These are phyloP conservation scores for Colletotrichum simmondsii DNA, from an alignment of 2,329 filamentous ascomycete genomes.

Conservation along the genomic window DNA sequence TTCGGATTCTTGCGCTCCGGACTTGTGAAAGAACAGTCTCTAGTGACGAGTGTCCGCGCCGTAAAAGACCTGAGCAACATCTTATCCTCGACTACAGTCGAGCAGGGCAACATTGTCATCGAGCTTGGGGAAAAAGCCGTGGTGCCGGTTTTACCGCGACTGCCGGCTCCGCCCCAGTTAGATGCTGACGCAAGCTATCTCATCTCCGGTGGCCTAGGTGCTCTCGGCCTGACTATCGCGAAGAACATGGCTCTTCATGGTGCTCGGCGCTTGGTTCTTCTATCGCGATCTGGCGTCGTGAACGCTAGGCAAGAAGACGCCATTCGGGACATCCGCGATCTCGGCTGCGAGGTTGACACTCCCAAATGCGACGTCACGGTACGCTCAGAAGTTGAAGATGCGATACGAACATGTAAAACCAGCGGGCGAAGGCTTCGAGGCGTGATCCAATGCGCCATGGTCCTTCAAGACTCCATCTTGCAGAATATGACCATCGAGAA, in stretches of 20 bases:
- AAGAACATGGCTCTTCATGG: conserved; percentile 41
- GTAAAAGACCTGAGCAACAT: no score
- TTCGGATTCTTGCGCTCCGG: no score
- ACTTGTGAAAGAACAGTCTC: no score
- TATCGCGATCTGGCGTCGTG: conserved; percentile 40
- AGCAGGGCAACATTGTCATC: no score
- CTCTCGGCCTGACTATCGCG: conserved; percentile 38
- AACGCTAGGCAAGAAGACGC: not conserved
- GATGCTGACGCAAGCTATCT: conserved; percentile 40
- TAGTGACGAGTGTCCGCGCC: no score
- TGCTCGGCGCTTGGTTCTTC: conserved; percentile 42
- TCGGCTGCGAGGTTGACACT: conserved; percentile 34
- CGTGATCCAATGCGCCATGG: conserved; percentile 46
- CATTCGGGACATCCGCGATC: conserved; percentile 24
- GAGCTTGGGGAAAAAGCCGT: no score
- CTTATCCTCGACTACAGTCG: no score
- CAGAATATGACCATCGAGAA: conserved; percentile 32
- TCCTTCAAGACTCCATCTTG: conserved; percentile 37
- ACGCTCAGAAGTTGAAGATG: not conserved
- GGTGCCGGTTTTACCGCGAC: no score
- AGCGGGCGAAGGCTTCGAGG: conserved; percentile 39
- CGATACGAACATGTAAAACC: conserved; percentile 25
- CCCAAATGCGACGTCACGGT: conserved; percentile 35
- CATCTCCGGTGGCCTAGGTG: conserved; percentile 43
- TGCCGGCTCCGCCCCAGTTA: conserved; percentile 17